phyloP scores from a whole-genome alignment of 345 rosid species.

The Linum tenue region DNA sequence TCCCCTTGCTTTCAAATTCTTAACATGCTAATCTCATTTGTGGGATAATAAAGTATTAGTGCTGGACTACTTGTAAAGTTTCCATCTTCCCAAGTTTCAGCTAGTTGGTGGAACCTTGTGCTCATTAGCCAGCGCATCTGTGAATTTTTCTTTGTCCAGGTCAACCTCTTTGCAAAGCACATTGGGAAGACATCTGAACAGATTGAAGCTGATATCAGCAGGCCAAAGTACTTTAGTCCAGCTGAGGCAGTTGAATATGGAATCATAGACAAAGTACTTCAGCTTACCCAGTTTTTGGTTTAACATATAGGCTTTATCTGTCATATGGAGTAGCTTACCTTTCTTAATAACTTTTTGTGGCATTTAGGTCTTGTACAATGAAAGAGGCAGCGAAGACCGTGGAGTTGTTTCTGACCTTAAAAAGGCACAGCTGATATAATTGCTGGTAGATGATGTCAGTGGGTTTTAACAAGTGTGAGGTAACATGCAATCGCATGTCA shows the following conservation, averaged over 20 bases:
- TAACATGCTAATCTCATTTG: constrained; percentile 7
- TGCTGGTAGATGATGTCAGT: neutral
- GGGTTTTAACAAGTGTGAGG: neutral
- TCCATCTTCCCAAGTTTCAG: neutral
- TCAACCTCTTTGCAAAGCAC: constrained; percentile 59
- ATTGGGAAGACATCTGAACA: constrained; percentile 63
- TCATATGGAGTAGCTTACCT: neutral
- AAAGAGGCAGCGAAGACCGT: constrained; percentile 48
- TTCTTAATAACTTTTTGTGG: constrained; percentile 10
- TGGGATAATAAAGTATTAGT: neutral
- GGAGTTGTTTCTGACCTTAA: constrained; percentile 61
- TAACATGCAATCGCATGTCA: neutral
- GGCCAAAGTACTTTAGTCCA: constrained; percentile 78
- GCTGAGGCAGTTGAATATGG: constrained; percentile 82
- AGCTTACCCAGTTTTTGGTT: neutral
- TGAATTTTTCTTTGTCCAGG: constrained; percentile 29
- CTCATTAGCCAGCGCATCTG: constrained; percentile 1
- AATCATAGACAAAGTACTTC: constrained; percentile 68
- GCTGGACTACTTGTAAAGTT: neutral
- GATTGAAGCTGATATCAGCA: constrained; percentile 72
- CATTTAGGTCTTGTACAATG: constrained; percentile 67
- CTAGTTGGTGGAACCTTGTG: neutral
- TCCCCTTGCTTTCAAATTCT: constrained; percentile 10
- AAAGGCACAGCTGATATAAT: constrained; percentile 43
- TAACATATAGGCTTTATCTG: neutral